phyloP scores from a whole-genome alignment of 345 rosid genomes.

The Crucihimalaya himalaica region DNA sequence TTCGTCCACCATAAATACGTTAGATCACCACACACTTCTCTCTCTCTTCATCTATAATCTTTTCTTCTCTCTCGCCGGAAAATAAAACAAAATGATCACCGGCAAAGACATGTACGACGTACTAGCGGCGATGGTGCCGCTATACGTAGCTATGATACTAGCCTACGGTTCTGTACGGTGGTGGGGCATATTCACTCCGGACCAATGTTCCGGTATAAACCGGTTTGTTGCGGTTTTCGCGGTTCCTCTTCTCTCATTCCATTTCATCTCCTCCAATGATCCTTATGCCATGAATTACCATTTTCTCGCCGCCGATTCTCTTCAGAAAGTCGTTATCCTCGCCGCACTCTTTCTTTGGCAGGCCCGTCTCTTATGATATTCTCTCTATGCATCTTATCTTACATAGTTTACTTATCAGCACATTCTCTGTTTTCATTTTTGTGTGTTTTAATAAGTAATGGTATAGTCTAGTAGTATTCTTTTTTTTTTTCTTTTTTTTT shows the following conservation, averaged over 20 bases:
- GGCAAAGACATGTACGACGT: slow-evolving; percentile 81
- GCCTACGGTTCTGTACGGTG: slow-evolving; percentile 90
- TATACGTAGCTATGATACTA: slow-evolving; percentile 79
- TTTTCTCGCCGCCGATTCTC: slow-evolving; percentile 81
- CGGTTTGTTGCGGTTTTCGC: slow-evolving; percentile 88
- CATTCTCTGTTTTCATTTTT: not conserved
- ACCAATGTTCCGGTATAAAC: slow-evolving; percentile 86
- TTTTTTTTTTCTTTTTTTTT: not conserved
- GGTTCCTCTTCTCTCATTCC: slow-evolving; percentile 81
- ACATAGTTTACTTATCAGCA: not conserved
- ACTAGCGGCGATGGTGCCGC: slow-evolving; percentile 77
- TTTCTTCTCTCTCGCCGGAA: slow-evolving; percentile 26
- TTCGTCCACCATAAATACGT: slow-evolving; percentile 36
- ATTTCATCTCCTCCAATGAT: slow-evolving; percentile 75
- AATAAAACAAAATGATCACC: slow-evolving; percentile 52
- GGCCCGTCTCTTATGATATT: slow-evolving; percentile 26
- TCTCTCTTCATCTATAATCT: slow-evolving; percentile 3
- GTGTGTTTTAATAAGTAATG: not conserved
- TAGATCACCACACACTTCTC: slow-evolving; percentile 4
- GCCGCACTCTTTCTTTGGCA: slow-evolving; percentile 73
- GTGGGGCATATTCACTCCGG: slow-evolving; percentile 91
- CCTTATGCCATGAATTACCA: slow-evolving; percentile 80
- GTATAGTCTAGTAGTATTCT: not conserved
- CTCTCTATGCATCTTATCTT: not conserved
- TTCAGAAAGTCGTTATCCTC: slow-evolving; percentile 74